Base-by-base conservation (phyloP, 768 basidiomycete genomes). In the Trametes maxima region DNA sequence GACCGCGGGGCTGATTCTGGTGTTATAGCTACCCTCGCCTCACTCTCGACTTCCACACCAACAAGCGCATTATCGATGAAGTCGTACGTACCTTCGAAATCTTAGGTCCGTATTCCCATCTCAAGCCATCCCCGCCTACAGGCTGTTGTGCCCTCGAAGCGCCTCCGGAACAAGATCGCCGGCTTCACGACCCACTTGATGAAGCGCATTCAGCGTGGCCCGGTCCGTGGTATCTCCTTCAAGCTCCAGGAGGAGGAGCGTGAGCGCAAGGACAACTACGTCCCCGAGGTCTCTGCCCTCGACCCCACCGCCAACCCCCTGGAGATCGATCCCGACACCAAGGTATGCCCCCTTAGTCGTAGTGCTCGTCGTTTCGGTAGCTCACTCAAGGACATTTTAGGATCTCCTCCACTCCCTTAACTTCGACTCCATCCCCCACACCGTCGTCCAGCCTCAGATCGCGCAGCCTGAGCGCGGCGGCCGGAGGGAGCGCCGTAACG, bases 101-200 rank as follows among this genome's bases (percentile, higher is more conserved):
- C 37, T 19, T 24, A 25, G 17, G 36, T 3, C 45, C 13, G 25
- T 4, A 46, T 60, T 37, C 40, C n/a, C 16, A 8, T 8, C 13
- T 28, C 11, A 43, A 51, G 59, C 49, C 49, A 57, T 22, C 36
- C 25, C 21, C 16, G 14, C 16, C 44, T 50, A 28, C 0, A 94
- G 92, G 92, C 94, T 60, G 81, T 91, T 66, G 95, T 99, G 68
- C 96, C 96, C 61, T 98, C 97, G 58, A 98, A 99, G 82, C 94
- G 96, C 69, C 88, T 99, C 71, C 88, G 97, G 75, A 99, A 99
- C 92, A 99, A 99, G 86, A 91, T 99, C 73, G 89, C 96, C 12
- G 97, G 97, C 48, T 99, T 98, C 87, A 99, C 97, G 62, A 99
- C 97, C 71, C 97, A 99, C 76, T 82, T 99, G 77, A 99, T 99